A percentile compares a stretch with the other conserved stretches of the same genome.
phyloP scores from a whole-genome alignment of 2,329 filamentous ascomycete genomes.

The Aspergillus sp. region DNA sequence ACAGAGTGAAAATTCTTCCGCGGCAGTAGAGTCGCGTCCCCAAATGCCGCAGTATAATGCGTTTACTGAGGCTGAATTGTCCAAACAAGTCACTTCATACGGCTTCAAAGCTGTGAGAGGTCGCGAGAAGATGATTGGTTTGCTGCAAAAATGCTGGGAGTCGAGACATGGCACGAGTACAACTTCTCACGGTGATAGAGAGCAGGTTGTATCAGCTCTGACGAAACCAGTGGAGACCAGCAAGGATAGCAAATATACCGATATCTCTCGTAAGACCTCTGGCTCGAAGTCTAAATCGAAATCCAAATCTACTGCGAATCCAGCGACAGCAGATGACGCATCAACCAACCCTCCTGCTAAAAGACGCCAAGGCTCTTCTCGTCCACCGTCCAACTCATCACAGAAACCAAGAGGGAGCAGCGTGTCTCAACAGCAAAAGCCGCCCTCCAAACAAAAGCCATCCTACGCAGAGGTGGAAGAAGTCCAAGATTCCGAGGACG shows the following conservation, averaged over 20 bases:
- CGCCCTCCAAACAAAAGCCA: background rate
- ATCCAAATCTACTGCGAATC: conserved; percentile 1
- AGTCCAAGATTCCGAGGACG: conserved; percentile 34
- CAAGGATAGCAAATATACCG: conserved; percentile 1
- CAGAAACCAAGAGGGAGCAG: background rate
- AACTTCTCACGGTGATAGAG: conserved; percentile 16
- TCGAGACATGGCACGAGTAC: conserved; percentile 42
- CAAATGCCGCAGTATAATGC: conserved; percentile 53
- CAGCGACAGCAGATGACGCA: background rate
- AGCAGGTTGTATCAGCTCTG: background rate
- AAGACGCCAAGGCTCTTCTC: background rate
- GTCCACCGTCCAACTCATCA: background rate
- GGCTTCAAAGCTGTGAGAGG: conserved; percentile 68
- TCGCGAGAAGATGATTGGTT: conserved; percentile 60
- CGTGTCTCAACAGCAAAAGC: background rate
- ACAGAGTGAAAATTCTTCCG: background rate
- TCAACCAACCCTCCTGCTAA: background rate
- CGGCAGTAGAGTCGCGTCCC: conserved; percentile 2
- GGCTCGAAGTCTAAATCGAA: conserved; percentile 1
- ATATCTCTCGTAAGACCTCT: background rate
- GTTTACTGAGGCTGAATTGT: conserved; percentile 57
- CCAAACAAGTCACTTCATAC: conserved; percentile 56
- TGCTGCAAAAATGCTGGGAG: conserved; percentile 66
- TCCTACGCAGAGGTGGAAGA: conserved; percentile 27
- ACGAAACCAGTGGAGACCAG: background rate